These are phyloP conservation scores for Paramecium octaurelia DNA, from an alignment of 73 alveolate species.

Conservation along the genomic window DNA sequence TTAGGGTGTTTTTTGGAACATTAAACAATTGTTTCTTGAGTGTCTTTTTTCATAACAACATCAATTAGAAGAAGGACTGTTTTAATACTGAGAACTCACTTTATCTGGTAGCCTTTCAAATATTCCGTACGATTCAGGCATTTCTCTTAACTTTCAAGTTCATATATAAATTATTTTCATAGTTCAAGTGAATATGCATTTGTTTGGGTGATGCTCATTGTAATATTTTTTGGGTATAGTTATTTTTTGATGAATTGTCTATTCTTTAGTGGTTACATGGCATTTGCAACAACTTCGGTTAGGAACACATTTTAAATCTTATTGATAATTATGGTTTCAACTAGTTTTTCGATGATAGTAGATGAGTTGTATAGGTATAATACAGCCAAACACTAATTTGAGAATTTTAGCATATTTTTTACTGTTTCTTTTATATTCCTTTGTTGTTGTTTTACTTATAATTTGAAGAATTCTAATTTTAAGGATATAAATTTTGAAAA, in stretches of 20 bases:
- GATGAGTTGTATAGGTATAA: slow-evolving; percentile 4
- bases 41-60: background rate
- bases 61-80: background rate
- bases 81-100: background rate
- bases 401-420: slow-evolving; percentile 3
- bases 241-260: background rate
- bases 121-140: background rate
- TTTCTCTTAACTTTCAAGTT: background rate
- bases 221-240: background rate
- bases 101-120: background rate
- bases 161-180: background rate
- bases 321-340: background rate
- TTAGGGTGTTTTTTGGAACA: background rate
- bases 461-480: background rate
- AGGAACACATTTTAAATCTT: background rate
- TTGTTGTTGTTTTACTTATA: background rate
- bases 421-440: background rate
- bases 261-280: background rate
- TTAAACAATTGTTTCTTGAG: background rate
- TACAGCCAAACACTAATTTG: background rate
- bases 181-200: background rate
- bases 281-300: background rate
- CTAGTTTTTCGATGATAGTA: background rate
- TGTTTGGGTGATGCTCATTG: background rate
- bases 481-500: background rate